phyloP scores from a whole-genome alignment of 352 stramenopile genomes.

The Phytophthora cactorum region DNA sequence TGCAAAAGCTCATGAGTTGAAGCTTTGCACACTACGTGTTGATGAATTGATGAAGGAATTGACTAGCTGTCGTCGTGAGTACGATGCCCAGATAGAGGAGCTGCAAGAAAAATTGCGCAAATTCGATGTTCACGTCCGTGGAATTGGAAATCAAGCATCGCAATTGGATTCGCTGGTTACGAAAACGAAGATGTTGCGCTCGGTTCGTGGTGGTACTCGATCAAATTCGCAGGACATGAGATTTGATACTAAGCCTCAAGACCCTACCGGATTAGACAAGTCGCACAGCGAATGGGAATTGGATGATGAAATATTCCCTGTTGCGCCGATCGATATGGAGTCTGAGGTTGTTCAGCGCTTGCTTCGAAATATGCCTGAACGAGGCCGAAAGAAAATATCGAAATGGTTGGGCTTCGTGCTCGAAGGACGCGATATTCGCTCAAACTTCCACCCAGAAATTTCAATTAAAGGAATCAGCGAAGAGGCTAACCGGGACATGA shows the following conservation, averaged over 20 bases:
- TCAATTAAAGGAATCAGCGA: conserved; percentile 76
- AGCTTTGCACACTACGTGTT: conserved; percentile 50
- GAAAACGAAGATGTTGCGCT: conserved; percentile 65
- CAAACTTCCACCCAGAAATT: conserved; percentile 75
- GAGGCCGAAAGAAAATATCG: conserved; percentile 65
- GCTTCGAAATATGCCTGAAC: conserved; percentile 62
- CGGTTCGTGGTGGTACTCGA: conserved; percentile 58
- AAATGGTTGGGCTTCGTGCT: conserved; percentile 81
- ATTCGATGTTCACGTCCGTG: conserved; percentile 53
- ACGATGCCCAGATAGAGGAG: conserved; percentile 52
- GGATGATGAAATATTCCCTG: conserved; percentile 70
- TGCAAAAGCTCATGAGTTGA: conserved; percentile 55
- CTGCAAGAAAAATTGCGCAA: conserved; percentile 58
- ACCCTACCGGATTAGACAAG: conserved; percentile 36
- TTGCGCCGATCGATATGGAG: conserved; percentile 77
- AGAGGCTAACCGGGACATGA: conserved; percentile 66
- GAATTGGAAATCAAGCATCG: conserved; percentile 46
- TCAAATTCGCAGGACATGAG: conserved; percentile 14
- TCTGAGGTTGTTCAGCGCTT: conserved; percentile 64
- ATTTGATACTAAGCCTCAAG: conserved; percentile 14
- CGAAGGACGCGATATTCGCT: conserved; percentile 71
- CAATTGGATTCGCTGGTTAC: conserved; percentile 59
- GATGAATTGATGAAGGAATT: conserved; percentile 55
- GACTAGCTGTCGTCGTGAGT: conserved; percentile 57
- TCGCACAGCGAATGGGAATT: conserved; percentile 56